Percentiles rank a stretch among this genome's conserved stretches.
Evolutionary conservation across 257 asterid genomes (phyloP).

Genomic region (Sherardia arvensis): DNA sequence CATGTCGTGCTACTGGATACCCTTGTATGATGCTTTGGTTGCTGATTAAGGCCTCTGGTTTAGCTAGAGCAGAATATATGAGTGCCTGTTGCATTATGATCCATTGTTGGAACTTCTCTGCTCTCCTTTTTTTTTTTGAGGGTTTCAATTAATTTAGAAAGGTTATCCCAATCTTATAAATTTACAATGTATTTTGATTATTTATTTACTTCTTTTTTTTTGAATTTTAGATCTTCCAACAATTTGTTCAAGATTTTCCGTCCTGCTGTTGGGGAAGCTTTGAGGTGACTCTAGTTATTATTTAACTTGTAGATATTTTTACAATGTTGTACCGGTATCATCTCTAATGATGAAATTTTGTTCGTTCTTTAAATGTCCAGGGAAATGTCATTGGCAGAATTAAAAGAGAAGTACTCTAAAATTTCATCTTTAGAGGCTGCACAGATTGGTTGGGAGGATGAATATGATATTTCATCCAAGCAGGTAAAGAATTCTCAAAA

Average conservation of each 20-base stretch:
- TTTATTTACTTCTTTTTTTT: slow-evolving; percentile 16
- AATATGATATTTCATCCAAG: slow-evolving; percentile 68
- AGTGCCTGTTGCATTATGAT: neutral
- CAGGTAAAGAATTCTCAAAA: slow-evolving; percentile 37
- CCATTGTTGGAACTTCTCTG: neutral
- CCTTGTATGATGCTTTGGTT: neutral
- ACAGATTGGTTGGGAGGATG: slow-evolving; percentile 78
- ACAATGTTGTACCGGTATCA: neutral
- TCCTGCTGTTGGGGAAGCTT: slow-evolving; percentile 85
- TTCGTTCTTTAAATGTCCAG: slow-evolving; percentile 33
- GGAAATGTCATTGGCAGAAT: slow-evolving; percentile 84
- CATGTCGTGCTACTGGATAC: neutral
- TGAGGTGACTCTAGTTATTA: slow-evolving; percentile 39
- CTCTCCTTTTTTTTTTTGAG: neutral
- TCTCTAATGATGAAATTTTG: neutral
- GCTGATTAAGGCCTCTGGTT: neutral
- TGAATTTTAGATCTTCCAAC: slow-evolving; percentile 56
- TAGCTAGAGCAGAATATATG: neutral
- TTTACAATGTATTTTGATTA: slow-evolving; percentile 5
- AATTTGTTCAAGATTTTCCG: slow-evolving; percentile 75
- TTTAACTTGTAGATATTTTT: slow-evolving; percentile 2
- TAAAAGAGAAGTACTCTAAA: slow-evolving; percentile 79
- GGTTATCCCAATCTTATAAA: neutral
- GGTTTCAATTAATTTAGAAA: neutral
- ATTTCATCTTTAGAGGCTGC: slow-evolving; percentile 58